Evolutionary conservation across 2,329 filamentous ascomycete species (phyloP), one percentile per base, ranked within the genome.

Genomic region (Penicillium glabrum): DNA sequence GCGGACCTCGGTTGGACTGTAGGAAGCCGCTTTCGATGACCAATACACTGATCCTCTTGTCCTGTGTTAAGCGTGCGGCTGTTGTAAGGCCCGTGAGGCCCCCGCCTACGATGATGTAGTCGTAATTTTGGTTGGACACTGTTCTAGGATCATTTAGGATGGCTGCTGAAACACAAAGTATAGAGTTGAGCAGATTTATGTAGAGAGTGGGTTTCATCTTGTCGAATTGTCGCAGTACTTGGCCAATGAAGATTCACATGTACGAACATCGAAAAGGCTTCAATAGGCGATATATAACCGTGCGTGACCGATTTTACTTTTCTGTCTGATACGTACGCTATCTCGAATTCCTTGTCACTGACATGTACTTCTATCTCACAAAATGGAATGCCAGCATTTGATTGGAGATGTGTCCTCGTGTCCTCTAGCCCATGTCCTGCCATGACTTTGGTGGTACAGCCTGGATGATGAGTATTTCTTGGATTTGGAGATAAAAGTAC

Each of bases 101-200:
- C 46, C 69, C 66, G 8, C 16, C 69, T 67, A 64, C 67, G 24
- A 72, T 63, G 13, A 72, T 60, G 57, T 71, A 72, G 56, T 71
- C 69, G 56, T 60, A 68, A 1, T 57, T 61, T 24, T 51, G 46
- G 14, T 41, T 52, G 21, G 59, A 23, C 3, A 59, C 53, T 27
- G 61, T 31, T 11, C 48, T 48, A 21, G 62, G 64, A 16, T 65
- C 53, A n/a, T 19, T 47, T n/a, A 53, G 11, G 33, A 57, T 41
- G 5, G 16, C 16, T 10, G 24, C 48, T 16, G 35, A n/a, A 21
- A 31, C 19, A 9, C 2, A 11, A 21, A n/a, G 5, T n/a, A 35
- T 5, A n/a, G 11, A 43, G 2, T n/a, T 10, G 16, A 43, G 9
- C 4, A 24, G 13, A 23, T 7, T 10, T 7, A 44, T 7, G 16